phyloP scores from a whole-genome alignment of 1,284 basidiomycete species.

The Gomphus bonarii region DNA sequence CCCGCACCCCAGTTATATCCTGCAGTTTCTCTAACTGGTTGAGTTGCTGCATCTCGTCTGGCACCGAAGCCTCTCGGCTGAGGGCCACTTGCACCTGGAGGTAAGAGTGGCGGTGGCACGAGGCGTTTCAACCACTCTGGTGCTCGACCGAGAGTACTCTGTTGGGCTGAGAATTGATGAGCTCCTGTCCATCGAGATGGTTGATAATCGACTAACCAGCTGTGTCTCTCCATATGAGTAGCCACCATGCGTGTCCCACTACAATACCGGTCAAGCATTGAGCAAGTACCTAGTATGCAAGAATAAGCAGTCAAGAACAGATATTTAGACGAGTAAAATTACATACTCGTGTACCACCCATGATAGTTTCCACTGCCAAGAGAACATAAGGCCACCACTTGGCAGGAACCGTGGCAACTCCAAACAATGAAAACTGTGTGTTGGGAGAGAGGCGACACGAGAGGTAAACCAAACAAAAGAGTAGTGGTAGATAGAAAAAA shows the following conservation, averaged over 20 bases:
- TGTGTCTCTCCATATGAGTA: slow-evolving; percentile 40
- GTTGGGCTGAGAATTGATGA: slow-evolving; percentile 6
- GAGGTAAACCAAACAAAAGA: slow-evolving; percentile 61
- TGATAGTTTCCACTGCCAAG: slow-evolving; percentile 61
- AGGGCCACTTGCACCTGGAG: slow-evolving; percentile 16
- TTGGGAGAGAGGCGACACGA: slow-evolving; percentile 58
- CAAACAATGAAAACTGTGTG: slow-evolving; percentile 61
- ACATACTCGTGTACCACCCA: slow-evolving; percentile 41
- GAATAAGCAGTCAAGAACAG: background rate
- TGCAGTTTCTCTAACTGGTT: slow-evolving; percentile 14
- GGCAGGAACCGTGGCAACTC: slow-evolving; percentile 60
- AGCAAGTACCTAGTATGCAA: slow-evolving; percentile 19
- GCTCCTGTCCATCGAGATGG: background rate
- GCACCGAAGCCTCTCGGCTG: slow-evolving; percentile 20
- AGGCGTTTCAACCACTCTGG: slow-evolving; percentile 22
- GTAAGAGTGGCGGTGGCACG: slow-evolving; percentile 8
- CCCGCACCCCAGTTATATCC: slow-evolving; percentile 41
- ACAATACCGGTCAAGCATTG: slow-evolving; percentile 58
- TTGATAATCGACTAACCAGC: slow-evolving; percentile 14
- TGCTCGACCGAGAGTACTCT: slow-evolving; percentile 9
- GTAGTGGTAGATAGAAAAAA: slow-evolving; percentile 56
- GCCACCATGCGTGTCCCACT: slow-evolving; percentile 75
- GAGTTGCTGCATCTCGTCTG: slow-evolving; percentile 5
- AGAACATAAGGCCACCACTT: slow-evolving; percentile 70
- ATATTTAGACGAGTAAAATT: background rate